Percentiles rank a stretch among this genome's conserved stretches.
Evolutionary conservation across 73 alveolate genomes (phyloP).

Genomic region (Durusdinium trenchii): DNA sequence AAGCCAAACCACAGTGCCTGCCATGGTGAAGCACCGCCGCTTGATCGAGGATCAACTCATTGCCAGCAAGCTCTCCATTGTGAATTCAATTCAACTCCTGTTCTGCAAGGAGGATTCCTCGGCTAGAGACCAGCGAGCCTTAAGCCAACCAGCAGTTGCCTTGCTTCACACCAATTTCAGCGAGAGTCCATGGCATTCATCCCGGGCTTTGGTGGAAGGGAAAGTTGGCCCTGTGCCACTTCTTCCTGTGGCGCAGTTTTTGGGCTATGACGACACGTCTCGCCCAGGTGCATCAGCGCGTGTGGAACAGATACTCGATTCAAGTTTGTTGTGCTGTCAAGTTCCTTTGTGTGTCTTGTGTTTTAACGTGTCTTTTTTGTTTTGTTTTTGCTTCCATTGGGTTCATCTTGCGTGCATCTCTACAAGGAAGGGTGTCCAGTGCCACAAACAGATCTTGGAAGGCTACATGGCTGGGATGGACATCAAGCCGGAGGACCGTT

Average conservation of each 20-base stretch:
- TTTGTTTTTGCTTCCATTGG: neutral
- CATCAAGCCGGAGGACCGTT: neutral
- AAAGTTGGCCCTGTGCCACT: neutral
- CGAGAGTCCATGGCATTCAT: neutral
- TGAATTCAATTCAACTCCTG: neutral
- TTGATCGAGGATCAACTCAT: neutral
- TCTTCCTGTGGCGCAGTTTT: neutral
- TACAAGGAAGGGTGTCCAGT: conserved; percentile 8
- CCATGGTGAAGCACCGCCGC: neutral
- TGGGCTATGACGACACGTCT: neutral
- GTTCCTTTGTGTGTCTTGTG: neutral
- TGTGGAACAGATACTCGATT: conserved; percentile 1
- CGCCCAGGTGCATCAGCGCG: neutral
- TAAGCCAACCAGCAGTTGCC: neutral
- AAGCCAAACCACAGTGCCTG: neutral
- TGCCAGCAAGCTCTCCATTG: neutral
- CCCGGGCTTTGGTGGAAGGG: neutral
- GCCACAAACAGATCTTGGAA: neutral
- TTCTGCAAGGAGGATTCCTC: neutral
- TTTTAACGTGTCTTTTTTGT: neutral
- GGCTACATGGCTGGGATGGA: neutral
- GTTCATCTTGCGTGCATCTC: neutral
- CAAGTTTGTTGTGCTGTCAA: neutral
- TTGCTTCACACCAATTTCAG: neutral
- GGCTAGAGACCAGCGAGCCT: neutral